Evolutionary conservation across 345 rosid species (phyloP), one percentile per base, ranked within the genome.

Genomic region (Fremontodendron californicum): DNA sequence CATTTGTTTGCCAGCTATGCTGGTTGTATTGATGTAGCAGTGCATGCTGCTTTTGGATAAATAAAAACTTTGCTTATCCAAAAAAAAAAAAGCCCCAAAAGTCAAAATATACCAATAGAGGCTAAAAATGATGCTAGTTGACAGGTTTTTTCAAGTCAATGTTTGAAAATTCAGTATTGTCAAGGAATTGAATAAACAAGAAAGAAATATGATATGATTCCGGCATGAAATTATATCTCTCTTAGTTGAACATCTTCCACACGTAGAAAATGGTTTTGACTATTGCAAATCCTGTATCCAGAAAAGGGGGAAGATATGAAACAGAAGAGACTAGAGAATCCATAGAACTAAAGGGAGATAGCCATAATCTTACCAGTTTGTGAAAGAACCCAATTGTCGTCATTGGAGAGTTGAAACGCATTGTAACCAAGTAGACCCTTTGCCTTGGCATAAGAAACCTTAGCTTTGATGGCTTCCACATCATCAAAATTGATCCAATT

Each of bases 401-500:
- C 89, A 76, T 80, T 78, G 11, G n/a, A 0, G 6, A 89, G 83
- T 42, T 74, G 80, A 80, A 80, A 89, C 1, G 76, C 86, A 73
- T 0, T 67, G 76, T 86, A 89, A 55, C 90, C 92, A 40, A 40
- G 80, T 2, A 89, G 80, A 9, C 76, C 75, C 37, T 83, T 84
- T 1, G 46, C 75, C 83, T 65, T 82, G 42, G 87, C 84, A 68
- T 87, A 89, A 25, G 79, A 67, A 74, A 83, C 78, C 75, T 87
- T 87, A 15, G 78, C 61, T 77, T 48, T 75, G 12, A 87, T 51
- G 25, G 78, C 81, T 46, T 84, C 86, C 16, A 76, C 82, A 52
- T 77, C 88, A 48, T 85, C 89, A 60, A 81, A 89, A 77, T 78
- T 84, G 48, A 89, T 73, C 92, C 92, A 87, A 29, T 0, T 4